A percentile compares a stretch with the other conserved stretches of the same genome.
These are phyloP conservation scores for Keithomyces neogunnii DNA, from an alignment of 2,329 filamentous ascomycete genomes.

Conservation along the genomic window DNA sequence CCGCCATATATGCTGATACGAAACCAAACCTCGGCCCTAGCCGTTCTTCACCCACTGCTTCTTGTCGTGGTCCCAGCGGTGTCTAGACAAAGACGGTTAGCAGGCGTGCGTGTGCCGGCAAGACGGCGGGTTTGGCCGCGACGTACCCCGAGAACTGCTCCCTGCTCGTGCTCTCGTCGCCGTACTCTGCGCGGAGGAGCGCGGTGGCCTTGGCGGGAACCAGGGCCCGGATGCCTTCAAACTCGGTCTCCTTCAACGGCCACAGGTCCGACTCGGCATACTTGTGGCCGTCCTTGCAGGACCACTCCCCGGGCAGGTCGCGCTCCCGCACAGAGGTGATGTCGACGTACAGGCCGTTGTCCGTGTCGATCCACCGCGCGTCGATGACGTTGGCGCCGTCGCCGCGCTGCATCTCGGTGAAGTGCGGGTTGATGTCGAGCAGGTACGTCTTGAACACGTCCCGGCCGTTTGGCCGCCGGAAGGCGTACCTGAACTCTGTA, in stretches of 20 bases:
- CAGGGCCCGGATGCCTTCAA: constrained; percentile 63
- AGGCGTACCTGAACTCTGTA: constrained; percentile 50
- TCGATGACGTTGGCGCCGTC: constrained; percentile 75
- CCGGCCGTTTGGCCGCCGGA: constrained; percentile 30
- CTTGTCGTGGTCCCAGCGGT: not conserved
- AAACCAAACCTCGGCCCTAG: no score
- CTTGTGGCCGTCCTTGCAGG: constrained; percentile 71
- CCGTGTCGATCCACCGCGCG: constrained; percentile 70
- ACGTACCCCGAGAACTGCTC: not conserved
- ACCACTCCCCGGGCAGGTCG: constrained; percentile 57
- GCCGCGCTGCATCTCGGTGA: constrained; percentile 50
- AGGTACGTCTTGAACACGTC: constrained; percentile 48
- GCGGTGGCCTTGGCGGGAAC: constrained; percentile 39
- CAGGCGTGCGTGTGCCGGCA: not conserved
- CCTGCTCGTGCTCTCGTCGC: not conserved
- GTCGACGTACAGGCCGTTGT: constrained; percentile 73
- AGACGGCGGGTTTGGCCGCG: not conserved
- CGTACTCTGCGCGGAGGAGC: not conserved
- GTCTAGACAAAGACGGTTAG: not conserved
- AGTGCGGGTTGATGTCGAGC: constrained; percentile 69
- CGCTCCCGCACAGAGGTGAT: constrained; percentile 70
- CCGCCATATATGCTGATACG: no score
- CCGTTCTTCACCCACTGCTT: no score
- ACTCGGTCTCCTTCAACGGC: constrained; percentile 64
- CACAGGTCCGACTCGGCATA: constrained; percentile 66